Evolutionary conservation across 805 yeast genomes (phyloP), one percentile per base, ranked within the genome.

Genomic region (Lipomyces anomalus): DNA sequence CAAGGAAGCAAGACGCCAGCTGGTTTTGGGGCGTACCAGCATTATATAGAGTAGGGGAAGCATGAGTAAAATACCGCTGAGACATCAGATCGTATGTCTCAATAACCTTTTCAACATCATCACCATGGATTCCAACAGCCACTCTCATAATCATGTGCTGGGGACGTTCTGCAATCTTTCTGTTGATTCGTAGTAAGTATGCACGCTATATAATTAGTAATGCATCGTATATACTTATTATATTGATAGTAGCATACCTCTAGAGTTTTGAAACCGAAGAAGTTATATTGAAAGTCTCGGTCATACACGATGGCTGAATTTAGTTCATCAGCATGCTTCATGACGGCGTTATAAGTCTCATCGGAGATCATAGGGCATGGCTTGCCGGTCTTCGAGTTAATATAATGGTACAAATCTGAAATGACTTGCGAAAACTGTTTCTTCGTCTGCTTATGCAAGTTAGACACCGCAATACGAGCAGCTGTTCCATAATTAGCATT

Each of bases 391-490:
- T 79, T 80, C 38, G 95, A 95, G 65, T 88, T 86, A 55, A 82
- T 71, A 64, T 87, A 90, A 53, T 73, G 73, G 67, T 80, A 87
- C 57, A 90, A 72, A 47, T 82, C 81, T 50, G 75, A 74, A 44
- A 84, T 69, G 40, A 87, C 95, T 57, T 79, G 80, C 33, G 94
- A 82, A 59, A 84, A 90, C 61, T 75, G 83, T 67, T 84, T 84
- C 50, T 87, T 84, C 43, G 97, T 89, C 69, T 88, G 95, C 69
- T 89, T 89, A 72, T 90, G 97, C 62, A 92, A 74, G 66, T 87
- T 87, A 35, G 96, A 85, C 44, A 92, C 82, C 18, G 97, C 97
- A 50, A 90, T 83, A 70, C 98, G 81, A 29, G 97, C 97, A 44
- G 97, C n/a, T n/a, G n/a, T n/a, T n/a, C n/a, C n/a, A n/a, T 68